Evolutionary conservation across 2,329 filamentous ascomycete genomes (phyloP).

Genomic region (Aspergillus sp.): DNA sequence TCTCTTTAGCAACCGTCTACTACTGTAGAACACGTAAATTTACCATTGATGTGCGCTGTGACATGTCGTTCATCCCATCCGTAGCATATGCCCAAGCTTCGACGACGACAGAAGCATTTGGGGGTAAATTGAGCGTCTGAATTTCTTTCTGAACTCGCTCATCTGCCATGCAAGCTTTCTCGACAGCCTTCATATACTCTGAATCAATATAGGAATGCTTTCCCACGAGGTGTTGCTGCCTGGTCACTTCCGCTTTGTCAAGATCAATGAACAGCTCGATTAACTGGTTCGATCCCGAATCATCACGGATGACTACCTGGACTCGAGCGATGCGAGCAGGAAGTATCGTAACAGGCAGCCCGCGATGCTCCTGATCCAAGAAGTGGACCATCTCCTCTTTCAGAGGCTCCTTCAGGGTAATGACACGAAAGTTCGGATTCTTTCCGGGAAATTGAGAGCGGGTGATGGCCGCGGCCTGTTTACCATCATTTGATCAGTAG

Average conservation of each 20-base stretch:
- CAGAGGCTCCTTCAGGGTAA: conserved; percentile 47
- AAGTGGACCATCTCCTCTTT: conserved; percentile 46
- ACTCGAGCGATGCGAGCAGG: conserved; percentile 39
- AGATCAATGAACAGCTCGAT: conserved; percentile 21
- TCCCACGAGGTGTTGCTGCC: conserved; percentile 14
- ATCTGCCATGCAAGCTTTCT: conserved; percentile 44
- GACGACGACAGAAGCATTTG: conserved; percentile 41
- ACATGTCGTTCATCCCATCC: conserved; percentile 48
- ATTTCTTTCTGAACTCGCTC: conserved; percentile 38
- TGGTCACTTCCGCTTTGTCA: conserved; percentile 5
- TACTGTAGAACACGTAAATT: not conserved
- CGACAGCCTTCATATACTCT: conserved; percentile 45
- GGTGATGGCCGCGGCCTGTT: conserved; percentile 24
- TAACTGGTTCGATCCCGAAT: conserved; percentile 9
- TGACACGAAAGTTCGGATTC: conserved; percentile 43
- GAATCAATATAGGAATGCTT: conserved; percentile 28
- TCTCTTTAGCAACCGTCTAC: not conserved
- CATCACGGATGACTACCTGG: conserved; percentile 20
- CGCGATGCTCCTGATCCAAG: conserved; percentile 41
- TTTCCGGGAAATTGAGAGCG: conserved; percentile 29
- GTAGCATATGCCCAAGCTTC: conserved; percentile 53
- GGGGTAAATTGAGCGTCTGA: conserved; percentile 38
- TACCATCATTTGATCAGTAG: conserved; percentile 3
- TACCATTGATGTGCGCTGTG: conserved; percentile 47
- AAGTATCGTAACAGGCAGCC: conserved; percentile 6